Evolutionary conservation across 306 rosid genomes (phyloP).

Genomic region (Citrullus colocynthis): DNA sequence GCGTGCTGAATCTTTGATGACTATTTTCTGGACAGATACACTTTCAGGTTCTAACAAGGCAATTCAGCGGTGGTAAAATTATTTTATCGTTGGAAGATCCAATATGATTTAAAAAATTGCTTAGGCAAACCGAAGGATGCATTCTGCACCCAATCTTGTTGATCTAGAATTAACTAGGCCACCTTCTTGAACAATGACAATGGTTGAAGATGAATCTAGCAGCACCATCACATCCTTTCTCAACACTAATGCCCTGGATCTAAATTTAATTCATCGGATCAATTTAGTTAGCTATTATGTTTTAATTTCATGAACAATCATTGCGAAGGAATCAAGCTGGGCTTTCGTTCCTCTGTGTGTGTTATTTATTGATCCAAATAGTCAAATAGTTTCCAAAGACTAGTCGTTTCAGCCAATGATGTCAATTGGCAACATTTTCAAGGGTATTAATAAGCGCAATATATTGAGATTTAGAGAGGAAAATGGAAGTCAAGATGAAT

Average conservation of each 20-base stretch:
- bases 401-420: not conserved
- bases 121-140: not conserved
- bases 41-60: not conserved
- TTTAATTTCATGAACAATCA: not conserved
- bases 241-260: not conserved
- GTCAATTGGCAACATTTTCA: not conserved
- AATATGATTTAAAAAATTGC: not conserved
- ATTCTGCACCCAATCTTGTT: not conserved
- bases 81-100: not conserved
- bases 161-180: not conserved
- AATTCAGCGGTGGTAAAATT: not conserved
- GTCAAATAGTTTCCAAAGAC: not conserved
- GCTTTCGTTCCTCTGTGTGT: not conserved
- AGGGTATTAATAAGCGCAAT: not conserved
- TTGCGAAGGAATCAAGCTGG: not conserved
- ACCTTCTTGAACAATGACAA: not conserved
- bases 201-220: not conserved
- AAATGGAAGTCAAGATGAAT: not conserved
- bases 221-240: not conserved
- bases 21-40: not conserved
- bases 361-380: conserved; percentile 4
- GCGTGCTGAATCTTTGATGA: not conserved
- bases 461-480: not conserved
- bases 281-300: not conserved
- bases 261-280: not conserved